Base-by-base conservation (phyloP, 805 yeast genomes). In the Huiozyma naganishii region DNA sequence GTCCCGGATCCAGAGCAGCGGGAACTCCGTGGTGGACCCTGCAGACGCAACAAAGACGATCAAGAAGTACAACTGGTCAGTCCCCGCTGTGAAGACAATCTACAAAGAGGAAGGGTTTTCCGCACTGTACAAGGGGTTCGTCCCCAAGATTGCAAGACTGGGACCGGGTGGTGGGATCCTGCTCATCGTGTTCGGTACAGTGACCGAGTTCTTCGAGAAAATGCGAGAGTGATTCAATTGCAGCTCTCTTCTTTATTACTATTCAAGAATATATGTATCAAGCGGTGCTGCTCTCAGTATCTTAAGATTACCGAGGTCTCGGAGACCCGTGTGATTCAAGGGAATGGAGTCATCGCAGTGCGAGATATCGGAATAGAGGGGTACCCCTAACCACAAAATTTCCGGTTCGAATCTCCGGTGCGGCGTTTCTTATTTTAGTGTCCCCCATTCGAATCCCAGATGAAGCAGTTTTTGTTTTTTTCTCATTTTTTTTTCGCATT, bases 131-230 rank as follows among this genome's bases (percentile, higher is more conserved):
- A 90, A 89, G 70, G 98, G 98, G 36, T 90, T 92, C 76, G 62
- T 89, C 51, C 99, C 99, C 53, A 92, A 92, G 73, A 97, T 92
- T 9, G 73, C 92, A 61, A 81, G 99, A 76, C 74, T 92, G 53
- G 98, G 97, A 40, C 98, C 99, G 48, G 99, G 99, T 60, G 99
- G 99, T 65, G 99, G 99, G 72, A 88, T 92, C 53, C 71, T 92
- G 59, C 74, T 92, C 63, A 97, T 92, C 40, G 98, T 92, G n/a
- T 92, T 88, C 74, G 87, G 96, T 37, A 73, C 87, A 27, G 79
- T 89, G 51, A 88, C 89, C 94, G 96, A 89, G 63, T 86, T 87
- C 71, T 92, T 92, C 74, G 77, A 89, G 70, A 67, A 46, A 29
- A 41, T 45, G 47, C 43, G 51, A 35, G 43, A 41, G 33, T 30